These are phyloP conservation scores for Aaosphaeria arxii DNA, from an alignment of 2,329 filamentous ascomycete species.

Conservation along the genomic window DNA sequence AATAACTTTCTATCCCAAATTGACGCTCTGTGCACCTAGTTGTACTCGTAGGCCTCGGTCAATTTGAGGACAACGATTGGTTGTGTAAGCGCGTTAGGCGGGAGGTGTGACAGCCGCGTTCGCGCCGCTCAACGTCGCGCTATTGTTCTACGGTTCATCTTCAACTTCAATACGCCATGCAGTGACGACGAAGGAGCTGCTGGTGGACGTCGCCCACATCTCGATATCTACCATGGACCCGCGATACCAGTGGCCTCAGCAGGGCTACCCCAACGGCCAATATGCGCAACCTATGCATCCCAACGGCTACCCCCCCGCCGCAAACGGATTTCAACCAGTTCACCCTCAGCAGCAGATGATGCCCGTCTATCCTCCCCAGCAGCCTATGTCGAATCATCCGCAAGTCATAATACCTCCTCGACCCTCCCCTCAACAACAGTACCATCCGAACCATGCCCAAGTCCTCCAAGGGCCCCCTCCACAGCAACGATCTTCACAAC, in stretches of 20 bases:
- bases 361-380: constrained; percentile 21
- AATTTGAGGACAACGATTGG: no score
- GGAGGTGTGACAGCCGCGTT: no score
- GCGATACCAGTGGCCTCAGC: constrained; percentile 33
- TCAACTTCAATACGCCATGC: background rate
- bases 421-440: constrained; percentile 22
- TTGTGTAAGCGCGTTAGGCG: no score
- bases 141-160: background rate
- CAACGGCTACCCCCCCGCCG: constrained; percentile 16
- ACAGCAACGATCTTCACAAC: constrained; percentile 17
- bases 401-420: constrained; percentile 19
- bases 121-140: background rate
- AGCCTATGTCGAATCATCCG: constrained; percentile 13
- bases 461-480: constrained; percentile 1
- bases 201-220: background rate
- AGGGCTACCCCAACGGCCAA: constrained; percentile 25
- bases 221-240: constrained; percentile 23
- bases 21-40: no score
- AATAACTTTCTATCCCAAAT: no score
- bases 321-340: constrained; percentile 21
- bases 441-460: constrained; percentile 1
- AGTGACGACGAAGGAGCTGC: background rate
- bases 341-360: constrained; percentile 18
- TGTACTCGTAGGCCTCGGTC: no score
- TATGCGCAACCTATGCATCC: constrained; percentile 24